Base-by-base conservation (phyloP, 768 basidiomycete genomes). In the Leccinum subgranulosum region DNA sequence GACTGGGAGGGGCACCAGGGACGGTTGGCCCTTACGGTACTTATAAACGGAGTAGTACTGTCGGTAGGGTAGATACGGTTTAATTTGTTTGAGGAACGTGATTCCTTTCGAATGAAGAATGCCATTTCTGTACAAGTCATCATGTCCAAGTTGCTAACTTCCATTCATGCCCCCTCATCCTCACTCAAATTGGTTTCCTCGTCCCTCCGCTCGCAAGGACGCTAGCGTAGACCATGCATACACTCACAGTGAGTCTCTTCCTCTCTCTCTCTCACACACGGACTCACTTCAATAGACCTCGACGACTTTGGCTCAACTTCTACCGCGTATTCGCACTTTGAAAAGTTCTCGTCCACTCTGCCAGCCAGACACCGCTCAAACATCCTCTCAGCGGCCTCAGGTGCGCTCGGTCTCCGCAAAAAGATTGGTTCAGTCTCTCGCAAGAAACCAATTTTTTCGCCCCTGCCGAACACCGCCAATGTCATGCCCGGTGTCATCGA, bases 401-500 rank as follows among this genome's bases (percentile, higher is more conserved):
- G 81, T 59, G 81, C 77, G 0, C 67, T 85, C 29, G 69, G 74
- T 55, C 71, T 82, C 55, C 70, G 69, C 17, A 70, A 60, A 57
- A 83, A 73, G 63, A 75, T 84, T 53, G 77, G 78, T 27, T 64
- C 68, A 2, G 61, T 64, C 25, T 68, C 69, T 14, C 77, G 80
- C 33, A 80, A 75, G 55, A 79, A 77, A 49, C 62, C 74, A 53
- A 64, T 69, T 39, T 5, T 54, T 14, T 36, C 46, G n/a, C 68
- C 71, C 55, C 62, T 55, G 21, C 52, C 65, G 15, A 55, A 71
- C 34, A 64, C 77, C n/a, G 72, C 67, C 53, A 76, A 77, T 21
- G 69, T 86, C 43, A 73, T 87, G 51, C 82, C 87, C 17, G 87
- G 82, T 39, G 86, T 91, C 51, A 87, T 92, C 56, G 88, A 92